Conservation (phyloP, 495 filamentous ascomycete genomes). For the Penicillium canescens region DNA sequence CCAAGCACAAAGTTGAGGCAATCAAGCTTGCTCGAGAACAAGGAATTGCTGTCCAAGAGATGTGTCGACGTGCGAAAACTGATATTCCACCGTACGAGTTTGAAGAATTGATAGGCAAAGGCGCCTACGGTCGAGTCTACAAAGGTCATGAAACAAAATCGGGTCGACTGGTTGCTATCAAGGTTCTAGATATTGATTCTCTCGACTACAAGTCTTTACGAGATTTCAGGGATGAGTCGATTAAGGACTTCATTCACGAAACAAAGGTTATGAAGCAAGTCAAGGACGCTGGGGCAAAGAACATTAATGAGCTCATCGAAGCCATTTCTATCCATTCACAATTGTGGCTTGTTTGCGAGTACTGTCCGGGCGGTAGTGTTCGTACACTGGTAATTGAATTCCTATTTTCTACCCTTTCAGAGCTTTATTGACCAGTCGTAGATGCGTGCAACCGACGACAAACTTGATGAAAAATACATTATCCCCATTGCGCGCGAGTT, state of each 20-base stretch:
- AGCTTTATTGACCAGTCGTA: conserved; percentile 11
- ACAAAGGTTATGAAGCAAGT: conserved; percentile 83
- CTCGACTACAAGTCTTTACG: conserved; percentile 67
- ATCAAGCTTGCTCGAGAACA: conserved; percentile 53
- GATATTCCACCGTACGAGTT: conserved; percentile 69
- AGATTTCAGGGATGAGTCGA: conserved; percentile 75
- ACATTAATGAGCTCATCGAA: conserved; percentile 88
- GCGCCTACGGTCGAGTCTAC: conserved; percentile 93
- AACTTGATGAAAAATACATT: conserved; percentile 84
- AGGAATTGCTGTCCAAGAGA: conserved; percentile 46
- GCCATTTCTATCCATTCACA: conserved; percentile 82
- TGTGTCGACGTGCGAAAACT: conserved; percentile 47
- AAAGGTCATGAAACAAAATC: conserved; percentile 66
- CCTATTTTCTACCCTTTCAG: neutral
- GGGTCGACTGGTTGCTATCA: conserved; percentile 77
- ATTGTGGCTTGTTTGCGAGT: conserved; percentile 95
- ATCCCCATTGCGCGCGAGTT: conserved; percentile 87
- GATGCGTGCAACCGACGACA: conserved; percentile 64
- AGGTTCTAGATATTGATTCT: conserved; percentile 93
- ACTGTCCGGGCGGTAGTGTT: conserved; percentile 94
- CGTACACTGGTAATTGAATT: conserved; percentile 67
- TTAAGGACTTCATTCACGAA: conserved; percentile 85
- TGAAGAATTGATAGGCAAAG: conserved; percentile 90
- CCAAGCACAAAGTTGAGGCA: conserved; percentile 49
- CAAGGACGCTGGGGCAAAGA: conserved; percentile 79